Evolutionary conservation across 75 land plant genomes (phyloP).

Genomic region (Picea glauca): DNA sequence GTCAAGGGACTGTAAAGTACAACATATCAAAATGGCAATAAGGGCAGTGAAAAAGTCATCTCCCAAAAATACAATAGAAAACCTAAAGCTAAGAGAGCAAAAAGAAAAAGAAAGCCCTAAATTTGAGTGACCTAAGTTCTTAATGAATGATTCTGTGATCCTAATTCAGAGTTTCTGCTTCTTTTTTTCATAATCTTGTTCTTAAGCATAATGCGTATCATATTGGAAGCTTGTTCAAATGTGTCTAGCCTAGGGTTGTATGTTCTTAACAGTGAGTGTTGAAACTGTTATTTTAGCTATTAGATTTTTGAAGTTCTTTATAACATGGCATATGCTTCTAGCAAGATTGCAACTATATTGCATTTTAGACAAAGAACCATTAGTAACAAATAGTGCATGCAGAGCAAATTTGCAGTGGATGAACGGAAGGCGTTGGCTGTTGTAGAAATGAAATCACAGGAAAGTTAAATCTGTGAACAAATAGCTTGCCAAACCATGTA

Average conservation of each 20-base stretch:
- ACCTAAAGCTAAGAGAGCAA: too few species aligned
- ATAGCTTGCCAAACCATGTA: background rate
- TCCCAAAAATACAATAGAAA: too few species aligned
- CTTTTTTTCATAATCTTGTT: background rate
- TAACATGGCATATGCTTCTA: background rate
- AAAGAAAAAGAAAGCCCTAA: too few species aligned
- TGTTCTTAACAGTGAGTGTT: background rate
- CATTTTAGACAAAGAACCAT: background rate
- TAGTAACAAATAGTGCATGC: background rate
- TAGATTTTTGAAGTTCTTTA: background rate
- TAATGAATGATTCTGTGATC: background rate
- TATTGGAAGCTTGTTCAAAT: background rate
- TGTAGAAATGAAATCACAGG: background rate
- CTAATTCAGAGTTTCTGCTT: background rate
- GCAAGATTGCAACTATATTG: background rate
- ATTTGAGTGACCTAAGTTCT: background rate
- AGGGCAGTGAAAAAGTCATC: too few species aligned
- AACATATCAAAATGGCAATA: too few species aligned
- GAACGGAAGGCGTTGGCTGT: background rate
- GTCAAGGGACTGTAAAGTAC: too few species aligned
- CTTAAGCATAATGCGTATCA: too few species aligned
- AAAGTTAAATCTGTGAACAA: background rate
- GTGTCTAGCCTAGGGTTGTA: background rate
- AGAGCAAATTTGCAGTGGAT: background rate
- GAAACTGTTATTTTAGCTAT: background rate